Evolutionary conservation across 2,329 filamentous ascomycete species (phyloP).

Genomic region (Lasiodiplodia sp.): DNA sequence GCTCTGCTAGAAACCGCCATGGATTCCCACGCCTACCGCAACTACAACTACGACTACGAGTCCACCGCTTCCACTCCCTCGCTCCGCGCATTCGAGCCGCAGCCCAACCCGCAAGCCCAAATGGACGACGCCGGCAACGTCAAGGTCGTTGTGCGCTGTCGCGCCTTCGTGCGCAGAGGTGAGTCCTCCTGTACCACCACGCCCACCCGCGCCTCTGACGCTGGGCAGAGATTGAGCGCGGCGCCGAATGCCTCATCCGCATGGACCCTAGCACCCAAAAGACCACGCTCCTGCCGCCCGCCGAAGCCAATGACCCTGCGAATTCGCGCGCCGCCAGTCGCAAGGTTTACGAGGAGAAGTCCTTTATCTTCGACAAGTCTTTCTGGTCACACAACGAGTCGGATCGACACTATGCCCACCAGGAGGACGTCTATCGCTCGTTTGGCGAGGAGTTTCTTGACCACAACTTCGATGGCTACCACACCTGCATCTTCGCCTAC

Average conservation of each 20-base stretch:
- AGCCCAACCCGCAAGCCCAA: constrained; percentile 41
- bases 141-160: constrained; percentile 59
- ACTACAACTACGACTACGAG: constrained; percentile 35
- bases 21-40: constrained; percentile 41
- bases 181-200: constrained; percentile 11
- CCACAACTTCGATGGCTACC: constrained; percentile 99
- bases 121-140: constrained; percentile 56
- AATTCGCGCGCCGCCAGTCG: constrained; percentile 68
- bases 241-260: constrained; percentile 82
- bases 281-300: constrained; percentile 79
- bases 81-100: constrained; percentile 50
- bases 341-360: constrained; percentile 83
- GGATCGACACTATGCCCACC: constrained; percentile 86
- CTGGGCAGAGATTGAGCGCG: constrained; percentile 75
- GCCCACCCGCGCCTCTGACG: constrained; percentile 35
- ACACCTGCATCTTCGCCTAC: constrained; percentile 99
- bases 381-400: constrained; percentile 91
- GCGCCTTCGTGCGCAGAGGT: constrained; percentile 58
- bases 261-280: constrained; percentile 90
- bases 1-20: constrained; percentile 38
- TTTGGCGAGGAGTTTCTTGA: constrained; percentile 97
- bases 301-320: constrained; percentile 52
- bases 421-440: constrained; percentile 92
- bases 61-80: constrained; percentile 53
- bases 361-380: constrained; percentile 95